Percentiles rank a stretch among this genome's conserved stretches.
phyloP scores from a whole-genome alignment of 345 rosid genomes.

The Litchi chinensis region DNA sequence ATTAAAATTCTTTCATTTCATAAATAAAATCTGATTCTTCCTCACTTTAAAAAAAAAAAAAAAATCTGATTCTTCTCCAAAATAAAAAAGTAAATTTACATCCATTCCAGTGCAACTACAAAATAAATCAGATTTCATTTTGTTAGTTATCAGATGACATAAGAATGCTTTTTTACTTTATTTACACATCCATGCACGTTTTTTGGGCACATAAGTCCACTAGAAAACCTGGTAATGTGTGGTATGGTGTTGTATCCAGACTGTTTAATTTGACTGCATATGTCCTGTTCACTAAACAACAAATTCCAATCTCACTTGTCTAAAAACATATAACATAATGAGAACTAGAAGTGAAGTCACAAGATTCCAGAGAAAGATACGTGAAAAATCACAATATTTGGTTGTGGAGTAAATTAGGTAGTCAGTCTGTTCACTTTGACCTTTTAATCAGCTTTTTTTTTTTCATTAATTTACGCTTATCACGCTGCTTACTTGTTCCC shows the following conservation, averaged over 20 bases:
- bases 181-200: no score
- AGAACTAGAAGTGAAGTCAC: background rate
- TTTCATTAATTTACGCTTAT: conserved; percentile 34
- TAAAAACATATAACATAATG: background rate
- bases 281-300: conserved; percentile 12
- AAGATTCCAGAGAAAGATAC: background rate
- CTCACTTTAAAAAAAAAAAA: no score
- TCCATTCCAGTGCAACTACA: no score
- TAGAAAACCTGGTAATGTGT: no score
- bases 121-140: no score
- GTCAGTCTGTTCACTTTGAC: conserved; percentile 28
- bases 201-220: no score
- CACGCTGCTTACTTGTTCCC: conserved; percentile 28
- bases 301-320: background rate
- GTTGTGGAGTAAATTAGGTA: conserved; percentile 18
- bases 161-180: no score
- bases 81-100: no score
- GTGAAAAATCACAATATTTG: background rate
- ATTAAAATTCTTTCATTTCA: background rate
- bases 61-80: background rate
- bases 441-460: conserved; percentile 11
- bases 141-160: no score
- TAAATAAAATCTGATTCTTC: background rate
- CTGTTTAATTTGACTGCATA: conserved; percentile 20
- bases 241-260: no score